Base-by-base conservation (phyloP, 257 asterid species). In the Capsicum baccatum region DNA sequence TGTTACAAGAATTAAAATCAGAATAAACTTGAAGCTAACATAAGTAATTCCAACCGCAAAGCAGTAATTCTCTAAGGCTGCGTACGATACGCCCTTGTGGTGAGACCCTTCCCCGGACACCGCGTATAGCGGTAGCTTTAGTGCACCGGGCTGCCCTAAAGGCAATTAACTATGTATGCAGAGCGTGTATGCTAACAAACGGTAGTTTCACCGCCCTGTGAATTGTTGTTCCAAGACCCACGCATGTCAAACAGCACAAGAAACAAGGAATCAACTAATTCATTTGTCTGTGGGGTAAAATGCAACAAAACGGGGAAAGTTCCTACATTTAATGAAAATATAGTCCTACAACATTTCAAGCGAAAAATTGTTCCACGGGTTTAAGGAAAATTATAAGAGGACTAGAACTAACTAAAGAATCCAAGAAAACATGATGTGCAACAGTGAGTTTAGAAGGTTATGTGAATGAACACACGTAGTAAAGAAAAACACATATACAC, bases 351-450 rank as follows among this genome's bases (percentile, higher is more conserved):
- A 21, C 79, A 71, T 71, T 50, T 48, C 56, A 33, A 6, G 73
- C 47, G 3, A 33, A 66, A 54, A 52, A 10, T 48, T 48, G 54
- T 48, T 6, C 54, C 54, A 48, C 8, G 11, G 54, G 6, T 15
- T 67, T 39, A 26, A 26, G 33, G 33, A 26, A 26, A 26, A 26
- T 26, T 26, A 26, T 21, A 74, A 21, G 62, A 7, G 21, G 47
- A 74, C 1, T 74, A 3, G 80, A 50, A 74, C 42, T 0, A 48
- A 35, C 48, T 67, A 60, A 52, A 2, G 81, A 76, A 76, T 76
- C 48, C 63, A 52, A 76, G 63, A 13, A 21, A 76, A 76, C 62
- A 50, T 50, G 62, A 21, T 74, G 81, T 50, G 19, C 62, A 21
- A 50, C 81, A 19, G 35, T 17, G 56, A 74, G 47, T 50, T 52